Base-by-base conservation (phyloP, 225 moss, liverwort and hornwort species). In the Polytrichum formosum region DNA sequence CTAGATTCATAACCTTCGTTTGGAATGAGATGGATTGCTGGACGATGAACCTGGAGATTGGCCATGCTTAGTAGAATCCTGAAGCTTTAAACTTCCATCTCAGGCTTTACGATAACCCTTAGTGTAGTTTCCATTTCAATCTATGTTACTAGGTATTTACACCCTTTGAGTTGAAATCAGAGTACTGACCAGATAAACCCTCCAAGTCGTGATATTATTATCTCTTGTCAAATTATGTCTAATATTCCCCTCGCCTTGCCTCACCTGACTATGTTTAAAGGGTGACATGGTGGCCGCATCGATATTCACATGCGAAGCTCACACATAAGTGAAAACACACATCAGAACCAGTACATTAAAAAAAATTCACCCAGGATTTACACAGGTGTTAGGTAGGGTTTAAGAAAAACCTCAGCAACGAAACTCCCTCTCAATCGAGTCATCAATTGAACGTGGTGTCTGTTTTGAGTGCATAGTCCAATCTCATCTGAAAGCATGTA, bases 221-320 rank as follows among this genome's bases (percentile, higher is more conserved):
- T 88, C 85, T 70, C 77, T 80, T 56, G 78, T 92, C 79, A 92
- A 68, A 7, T 87, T 87, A 33, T 29, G 29, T 29, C 35, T 35
- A 9, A 8, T 35, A 35, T 2, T 35, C 9, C 9, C 9, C 9
- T 9, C 35, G 2, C 35, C 30, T 30, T 71, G 66, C 33, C 84
- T 79, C 71, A 88, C 93, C 75, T 91, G 85, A 20, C 89, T 89
- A 35, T 93, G 89, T 65, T 91, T 91, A 91, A 89, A 23, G 17
- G 93, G 93, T 26, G 93, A 93, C 93, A 93, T 93, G 16, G 91
- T 93, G 58, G 87, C 91, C 18, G 85, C 91, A 85, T 89, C 85
- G n/a, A 81, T 89, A 72, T 93, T 93, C 56, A 91, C 67, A 75
- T 93, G 89, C 2, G 93, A 91, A 74, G 91, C 93, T 89, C 78